Evolutionary conservation across 2,329 filamentous ascomycete genomes (phyloP), one percentile per base, ranked within the genome.

Genomic region (Ceratocystis ficicola): DNA sequence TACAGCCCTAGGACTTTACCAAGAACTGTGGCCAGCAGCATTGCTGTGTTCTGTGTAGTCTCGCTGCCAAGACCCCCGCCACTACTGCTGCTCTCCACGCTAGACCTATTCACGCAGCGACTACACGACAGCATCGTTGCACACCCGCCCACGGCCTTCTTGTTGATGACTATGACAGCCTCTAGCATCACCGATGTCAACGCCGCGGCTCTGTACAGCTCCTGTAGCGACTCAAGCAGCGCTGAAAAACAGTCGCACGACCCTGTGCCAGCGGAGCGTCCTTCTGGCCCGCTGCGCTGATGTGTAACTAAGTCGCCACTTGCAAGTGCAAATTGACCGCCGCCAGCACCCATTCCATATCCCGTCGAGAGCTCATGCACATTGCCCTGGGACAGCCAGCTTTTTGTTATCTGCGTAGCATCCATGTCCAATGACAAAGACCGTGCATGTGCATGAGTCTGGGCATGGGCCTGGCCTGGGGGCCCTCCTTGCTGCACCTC

Each of bases 21-120:
- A 20, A 82, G 76, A 22, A 81, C 73, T 0, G 79, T 80, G 0
- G 77, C 78, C n/a, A 81, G 73, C 0, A 81, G 74, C 79, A 80
- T 81, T 4, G 76, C 75, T 0, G 76, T 74, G 1, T 78, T 79
- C 61, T 78, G 76, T 2, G 74, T 76, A 59, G 55, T 25, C 12
- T 25, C 55, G 25, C 55, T 22, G 55, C 55, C 10, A 1, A 10
- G 20, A 15, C 48, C 15, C 6, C 48, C 5, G 3, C 48, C 12
- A 22, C 48, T 52, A 15, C 30, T 62, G 32, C 30, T 25, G 32
- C 6, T 36, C 30, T 48, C 46, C n/a, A 8, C 41, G 1, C 76
- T 77, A 1, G 75, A 75, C 12, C 74, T 73, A 65, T 73, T 75
- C 73, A 80, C 77, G 70, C 80, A 82, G 28, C 73, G 72, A 0